Evolutionary conservation across 345 rosid genomes (phyloP).

Genomic region (Euphorbia pulcherrima): DNA sequence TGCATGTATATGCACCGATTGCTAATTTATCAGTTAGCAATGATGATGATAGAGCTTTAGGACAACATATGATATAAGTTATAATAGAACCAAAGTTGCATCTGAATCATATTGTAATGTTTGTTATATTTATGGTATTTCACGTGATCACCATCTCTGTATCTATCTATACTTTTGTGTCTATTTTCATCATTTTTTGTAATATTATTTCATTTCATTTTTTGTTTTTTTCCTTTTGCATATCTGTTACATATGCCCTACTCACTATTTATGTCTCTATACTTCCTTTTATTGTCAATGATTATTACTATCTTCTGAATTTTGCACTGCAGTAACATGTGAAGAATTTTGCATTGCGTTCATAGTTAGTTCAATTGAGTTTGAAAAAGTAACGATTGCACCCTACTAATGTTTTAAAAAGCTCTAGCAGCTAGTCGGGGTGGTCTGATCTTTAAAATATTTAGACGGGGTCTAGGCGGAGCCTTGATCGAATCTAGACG

Average conservation of each 20-base stretch:
- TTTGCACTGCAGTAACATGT: neutral
- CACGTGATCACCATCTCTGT: neutral
- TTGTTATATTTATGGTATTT: constrained; percentile 1
- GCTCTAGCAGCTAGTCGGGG: too few species aligned
- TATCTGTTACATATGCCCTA: too few species aligned
- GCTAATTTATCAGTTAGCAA: constrained; percentile 6
- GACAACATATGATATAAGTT: neutral
- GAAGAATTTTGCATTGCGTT: too few species aligned
- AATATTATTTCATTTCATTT: neutral
- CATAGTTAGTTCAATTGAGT: too few species aligned
- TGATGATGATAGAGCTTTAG: neutral
- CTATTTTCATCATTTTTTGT: neutral
- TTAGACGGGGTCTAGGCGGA: too few species aligned
- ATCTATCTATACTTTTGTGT: neutral
- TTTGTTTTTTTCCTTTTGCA: too few species aligned
- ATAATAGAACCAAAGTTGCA: neutral
- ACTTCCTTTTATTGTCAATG: too few species aligned
- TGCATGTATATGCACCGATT: constrained; percentile 1
- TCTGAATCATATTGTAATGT: constrained; percentile 7
- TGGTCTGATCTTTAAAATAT: too few species aligned
- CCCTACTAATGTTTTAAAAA: too few species aligned
- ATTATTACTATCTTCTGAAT: neutral
- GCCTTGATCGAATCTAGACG: too few species aligned
- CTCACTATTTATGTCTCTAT: too few species aligned
- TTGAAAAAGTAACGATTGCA: too few species aligned